Conservation (phyloP, 2,329 filamentous ascomycete genomes). For the Claviceps cyperi region DNA sequence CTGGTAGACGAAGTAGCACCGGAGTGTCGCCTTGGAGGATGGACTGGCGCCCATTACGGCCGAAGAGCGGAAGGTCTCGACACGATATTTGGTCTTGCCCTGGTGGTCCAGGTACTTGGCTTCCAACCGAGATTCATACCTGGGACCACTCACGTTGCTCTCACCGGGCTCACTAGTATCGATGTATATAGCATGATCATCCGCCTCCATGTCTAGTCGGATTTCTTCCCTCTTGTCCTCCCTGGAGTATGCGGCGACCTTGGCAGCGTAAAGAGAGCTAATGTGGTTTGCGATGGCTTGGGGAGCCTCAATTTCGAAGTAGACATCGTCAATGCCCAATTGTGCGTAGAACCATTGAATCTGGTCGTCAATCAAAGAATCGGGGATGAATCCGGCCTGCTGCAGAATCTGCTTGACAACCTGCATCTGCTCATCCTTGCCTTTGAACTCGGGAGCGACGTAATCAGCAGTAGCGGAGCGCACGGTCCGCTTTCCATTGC, state of each 20-base stretch:
- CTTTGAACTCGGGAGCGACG: constrained; percentile 84
- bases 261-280: constrained; percentile 90
- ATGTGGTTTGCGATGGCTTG: constrained; percentile 87
- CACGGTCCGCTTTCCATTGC: constrained; percentile 57
- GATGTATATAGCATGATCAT: constrained; percentile 94
- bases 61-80: constrained; percentile 92
- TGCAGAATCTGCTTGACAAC: constrained; percentile 69
- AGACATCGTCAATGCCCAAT: constrained; percentile 95
- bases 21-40: constrained; percentile 64
- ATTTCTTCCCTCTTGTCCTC: constrained; percentile 93
- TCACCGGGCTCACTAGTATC: constrained; percentile 88
- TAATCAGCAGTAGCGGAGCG: constrained; percentile 88
- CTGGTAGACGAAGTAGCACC: constrained; percentile 98
- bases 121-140: constrained; percentile 87
- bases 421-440: constrained; percentile 83
- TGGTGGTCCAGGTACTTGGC: constrained; percentile 85
- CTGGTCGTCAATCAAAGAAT: constrained; percentile 68
- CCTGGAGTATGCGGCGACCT: constrained; percentile 83
- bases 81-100: constrained; percentile 63
- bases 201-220: constrained; percentile 84
- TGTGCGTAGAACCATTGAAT: constrained; percentile 96
- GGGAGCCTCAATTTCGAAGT: constrained; percentile 81
- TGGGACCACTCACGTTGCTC: constrained; percentile 62
- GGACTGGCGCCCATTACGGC: constrained; percentile 56
- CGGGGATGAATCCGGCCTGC: constrained; percentile 74